Evolutionary conservation across 805 yeast species (phyloP), one percentile per base, ranked within the genome.

Genomic region (Barnettozyma salicaria): DNA sequence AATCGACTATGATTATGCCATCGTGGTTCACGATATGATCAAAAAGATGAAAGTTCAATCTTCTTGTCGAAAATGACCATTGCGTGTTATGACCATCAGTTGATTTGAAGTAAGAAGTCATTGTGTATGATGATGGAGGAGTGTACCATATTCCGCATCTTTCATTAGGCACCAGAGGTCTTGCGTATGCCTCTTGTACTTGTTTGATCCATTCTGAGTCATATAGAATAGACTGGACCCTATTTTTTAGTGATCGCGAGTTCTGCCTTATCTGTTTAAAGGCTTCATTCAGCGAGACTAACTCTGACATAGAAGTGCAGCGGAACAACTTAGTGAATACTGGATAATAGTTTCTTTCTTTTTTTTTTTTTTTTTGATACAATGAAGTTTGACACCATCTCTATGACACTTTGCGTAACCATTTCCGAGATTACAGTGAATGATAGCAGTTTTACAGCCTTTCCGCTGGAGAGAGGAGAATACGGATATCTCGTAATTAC

Each of bases 81-180:
- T 84, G 78, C 37, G 72, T 71, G 0, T 76, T 77, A 51, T 88
- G 97, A 0, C 97, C 97, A 60, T 88, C 96, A 0, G 96, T 88
- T 19, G 94, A 82, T 52, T 88, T 88, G 63, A 88, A 88, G 52
- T 88, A 87, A 79, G 73, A 27, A 9, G 24, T 0, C 80, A 66
- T 4, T 70, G 75, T 0, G 37, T 30, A 18, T 59, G 46, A 31
- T 0, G 42, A 38, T 0, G 82, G 77, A 1, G 72, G 64, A 4
- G 80, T 74, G 49, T 88, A 88, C 96, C 96, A 88, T 11, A 74
- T 52, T 0, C 96, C 96, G 58, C 96, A 87, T 35, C 96, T 61
- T 55, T 83, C 90, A 55, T 88, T 88, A 5, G 95, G 82, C 2
- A 78, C 55, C 7, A 75, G 32, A 6, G 82, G 80, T 11, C 52